Conservation (phyloP, 1,284 basidiomycete species). For the Ceratobasidium sp. region DNA sequence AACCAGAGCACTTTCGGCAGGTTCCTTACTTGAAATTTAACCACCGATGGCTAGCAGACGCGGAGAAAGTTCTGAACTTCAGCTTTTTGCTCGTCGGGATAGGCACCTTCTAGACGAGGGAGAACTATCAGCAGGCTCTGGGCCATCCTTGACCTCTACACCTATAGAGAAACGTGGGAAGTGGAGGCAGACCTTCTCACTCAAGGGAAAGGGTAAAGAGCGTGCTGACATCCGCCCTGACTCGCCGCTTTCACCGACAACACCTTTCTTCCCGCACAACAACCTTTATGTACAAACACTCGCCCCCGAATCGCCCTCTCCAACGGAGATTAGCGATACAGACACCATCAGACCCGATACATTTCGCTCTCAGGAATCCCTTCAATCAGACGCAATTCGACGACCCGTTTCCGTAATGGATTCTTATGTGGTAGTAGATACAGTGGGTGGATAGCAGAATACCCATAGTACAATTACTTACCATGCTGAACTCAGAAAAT, state of each 20-base stretch:
- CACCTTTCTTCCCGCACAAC: background rate
- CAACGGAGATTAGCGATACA: background rate
- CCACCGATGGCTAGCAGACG: background rate
- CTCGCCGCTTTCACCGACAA: background rate
- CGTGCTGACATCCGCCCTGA: background rate
- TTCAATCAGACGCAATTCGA: background rate
- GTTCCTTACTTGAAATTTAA: background rate
- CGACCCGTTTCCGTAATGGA: background rate
- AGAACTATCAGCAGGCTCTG: background rate
- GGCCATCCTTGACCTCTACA: background rate
- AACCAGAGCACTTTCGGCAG: background rate
- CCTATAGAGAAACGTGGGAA: background rate
- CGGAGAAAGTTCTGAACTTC: background rate
- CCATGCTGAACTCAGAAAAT: background rate
- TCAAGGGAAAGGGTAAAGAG: constrained; percentile 2
- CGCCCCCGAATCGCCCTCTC: background rate
- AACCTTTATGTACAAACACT: background rate
- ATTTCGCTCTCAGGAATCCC: background rate
- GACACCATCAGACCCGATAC: background rate
- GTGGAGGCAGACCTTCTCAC: constrained; percentile 1
- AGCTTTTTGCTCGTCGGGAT: background rate
- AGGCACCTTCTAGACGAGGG: background rate
- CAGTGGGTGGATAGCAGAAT: background rate
- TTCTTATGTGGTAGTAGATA: background rate
- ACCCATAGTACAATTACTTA: background rate